Base-by-base conservation (phyloP, 2,329 filamentous ascomycete species). In the Colletotrichum falcatum region DNA sequence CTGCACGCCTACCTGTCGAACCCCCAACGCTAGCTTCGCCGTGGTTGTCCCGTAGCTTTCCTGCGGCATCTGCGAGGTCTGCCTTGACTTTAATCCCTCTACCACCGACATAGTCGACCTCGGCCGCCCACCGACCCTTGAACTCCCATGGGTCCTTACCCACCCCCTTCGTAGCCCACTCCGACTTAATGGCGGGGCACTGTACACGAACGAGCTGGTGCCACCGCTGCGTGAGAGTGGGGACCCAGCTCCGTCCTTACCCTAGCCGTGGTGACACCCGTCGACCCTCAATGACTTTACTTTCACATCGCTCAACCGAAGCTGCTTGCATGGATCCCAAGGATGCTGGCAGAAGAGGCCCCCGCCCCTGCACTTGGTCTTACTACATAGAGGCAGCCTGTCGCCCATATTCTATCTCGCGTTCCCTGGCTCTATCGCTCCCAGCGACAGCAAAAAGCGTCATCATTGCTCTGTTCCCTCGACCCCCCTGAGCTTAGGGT, bases 271-370 rank as follows among this genome's bases (percentile, higher is more conserved):
- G 42, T 66, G 49, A 20, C 61, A 68, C 54, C 42, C 39, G 26
- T 46, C 49, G 55, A 56, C 37, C 61, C 33, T 66, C n/a, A 48
- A 55, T 48, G 20, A 33, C 49, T 20, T 42, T 20, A 33, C 49
- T 20, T 42, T 53, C 42, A 30, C 64, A 54, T 70, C 64, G 64
- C 67, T 58, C 58, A 67, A 58, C 67, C 67, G 44, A 70, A 59
- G 64, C 51, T 46, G 51, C 35, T 63, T 67, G 20, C 58, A 63
- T 37, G 67, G 59, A 6, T 35, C n/a, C 54, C 26, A 39, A 35
- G 33, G 5, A 42, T 37, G 33, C 20, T 18, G 18, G 42, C 20
- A n/a, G 18, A 20, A 23, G 53, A 16, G 33, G 33, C 23, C 33
- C 42, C 54, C 42, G 3, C 30, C 30, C 39, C 49, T 28, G 56